phyloP scores from a whole-genome alignment of 805 yeast genomes.

The Starmerella lactis-condensi region DNA sequence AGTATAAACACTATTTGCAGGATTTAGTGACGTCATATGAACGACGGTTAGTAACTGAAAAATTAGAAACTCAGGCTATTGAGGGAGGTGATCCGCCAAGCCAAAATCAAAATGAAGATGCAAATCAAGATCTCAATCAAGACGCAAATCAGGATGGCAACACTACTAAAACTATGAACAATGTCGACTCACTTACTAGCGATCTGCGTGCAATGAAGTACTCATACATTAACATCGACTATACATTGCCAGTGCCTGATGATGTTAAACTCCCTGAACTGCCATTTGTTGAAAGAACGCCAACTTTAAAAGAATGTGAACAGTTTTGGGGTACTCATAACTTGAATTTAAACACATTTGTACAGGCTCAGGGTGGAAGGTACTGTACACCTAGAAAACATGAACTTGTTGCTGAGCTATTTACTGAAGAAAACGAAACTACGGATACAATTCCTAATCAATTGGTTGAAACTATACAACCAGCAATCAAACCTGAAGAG shows the following conservation, averaged over 20 bases:
- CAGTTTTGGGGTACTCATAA: too few species aligned
- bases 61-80: neutral
- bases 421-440: too few species aligned
- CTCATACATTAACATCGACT: constrained; percentile 1
- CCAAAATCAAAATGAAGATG: neutral
- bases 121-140: neutral
- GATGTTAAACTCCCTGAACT: constrained; percentile 22
- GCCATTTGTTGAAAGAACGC: constrained; percentile 38
- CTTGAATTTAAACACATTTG: too few species aligned
- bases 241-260: constrained; percentile 10
- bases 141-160: neutral
- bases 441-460: too few species aligned
- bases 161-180: neutral
- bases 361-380: too few species aligned
- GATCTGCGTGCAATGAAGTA: too few species aligned
- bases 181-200: too few species aligned
- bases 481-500: too few species aligned
- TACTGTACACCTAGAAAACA: too few species aligned
- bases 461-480: too few species aligned
- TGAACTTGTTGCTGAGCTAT: too few species aligned
- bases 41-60: neutral
- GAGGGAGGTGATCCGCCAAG: neutral
- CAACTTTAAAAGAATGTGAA: constrained; percentile 55
- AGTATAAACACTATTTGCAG: constrained; percentile 29
- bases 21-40: constrained; percentile 21